These are phyloP conservation scores for Davidsoniella neocaledoniae DNA, from an alignment of 2,329 filamentous ascomycete genomes.

Conservation along the genomic window DNA sequence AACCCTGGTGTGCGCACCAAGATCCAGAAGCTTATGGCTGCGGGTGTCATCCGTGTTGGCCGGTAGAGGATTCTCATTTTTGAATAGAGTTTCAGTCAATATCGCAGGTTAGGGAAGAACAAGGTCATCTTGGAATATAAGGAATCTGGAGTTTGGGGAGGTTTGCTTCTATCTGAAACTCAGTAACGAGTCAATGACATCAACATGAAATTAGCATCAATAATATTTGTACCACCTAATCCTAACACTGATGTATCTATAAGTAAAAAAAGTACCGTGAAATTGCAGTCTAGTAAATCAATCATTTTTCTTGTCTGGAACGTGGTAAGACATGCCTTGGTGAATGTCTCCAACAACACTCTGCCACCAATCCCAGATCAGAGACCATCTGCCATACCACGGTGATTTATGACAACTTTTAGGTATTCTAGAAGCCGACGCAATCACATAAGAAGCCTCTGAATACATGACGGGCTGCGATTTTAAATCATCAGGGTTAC, in stretches of 20 bases:
- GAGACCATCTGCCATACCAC: conserved; percentile 20
- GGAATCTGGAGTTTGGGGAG: conserved; percentile 3
- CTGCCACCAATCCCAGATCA: conserved; percentile 5
- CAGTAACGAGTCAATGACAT: conserved; percentile 5
- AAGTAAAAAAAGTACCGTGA: too few species aligned
- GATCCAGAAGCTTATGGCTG: conserved; percentile 87
- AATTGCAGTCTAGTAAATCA: too few species aligned
- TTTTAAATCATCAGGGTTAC: neutral
- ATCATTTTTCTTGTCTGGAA: neutral
- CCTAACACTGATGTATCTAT: too few species aligned
- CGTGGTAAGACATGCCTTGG: conserved; percentile 4
- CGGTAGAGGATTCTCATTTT: conserved; percentile 17
- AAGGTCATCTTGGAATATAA: neutral
- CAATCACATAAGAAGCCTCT: conserved; percentile 19
- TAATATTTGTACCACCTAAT: neutral
- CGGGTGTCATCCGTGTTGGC: conserved; percentile 75
- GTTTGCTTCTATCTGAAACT: neutral
- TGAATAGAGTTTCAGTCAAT: neutral
- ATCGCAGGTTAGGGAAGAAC: neutral
- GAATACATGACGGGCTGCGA: neutral
- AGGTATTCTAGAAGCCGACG: conserved; percentile 21
- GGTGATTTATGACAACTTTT: conserved; percentile 21
- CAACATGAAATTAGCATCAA: conserved; percentile 3
- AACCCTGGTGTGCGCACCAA: conserved; percentile 73
- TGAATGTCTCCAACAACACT: neutral